These are phyloP conservation scores for Eragrostis tef DNA, from an alignment of 202 grass and related monocot genomes.

Conservation along the genomic window DNA sequence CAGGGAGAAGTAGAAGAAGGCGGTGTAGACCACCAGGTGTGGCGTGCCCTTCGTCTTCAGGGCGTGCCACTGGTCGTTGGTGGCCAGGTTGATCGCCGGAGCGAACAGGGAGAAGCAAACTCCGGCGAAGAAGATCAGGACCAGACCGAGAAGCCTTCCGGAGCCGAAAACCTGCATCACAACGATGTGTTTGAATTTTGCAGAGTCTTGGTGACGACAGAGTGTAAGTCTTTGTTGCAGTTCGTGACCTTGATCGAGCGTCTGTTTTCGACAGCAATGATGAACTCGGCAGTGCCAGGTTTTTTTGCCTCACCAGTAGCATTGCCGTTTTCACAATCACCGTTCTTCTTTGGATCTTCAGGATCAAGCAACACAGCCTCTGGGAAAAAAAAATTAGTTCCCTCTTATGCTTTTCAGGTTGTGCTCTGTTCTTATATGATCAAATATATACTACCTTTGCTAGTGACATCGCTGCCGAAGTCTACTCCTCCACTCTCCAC, in stretches of 20 bases:
- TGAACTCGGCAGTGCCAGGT: conserved; percentile 44
- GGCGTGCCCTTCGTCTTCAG: conserved; percentile 62
- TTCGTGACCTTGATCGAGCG: conserved; percentile 64
- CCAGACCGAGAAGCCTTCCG: conserved; percentile 64
- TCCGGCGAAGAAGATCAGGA: conserved; percentile 77
- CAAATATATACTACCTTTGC: neutral
- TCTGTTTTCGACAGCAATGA: conserved; percentile 55
- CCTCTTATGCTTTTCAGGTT: too few relatives aligned
- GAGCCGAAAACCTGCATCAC: conserved; percentile 63
- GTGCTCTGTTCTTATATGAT: neutral
- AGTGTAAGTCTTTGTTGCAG: too few relatives aligned
- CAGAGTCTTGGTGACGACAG: too few relatives aligned
- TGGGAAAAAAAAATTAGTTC: neutral
- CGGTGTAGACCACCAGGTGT: conserved; percentile 86
- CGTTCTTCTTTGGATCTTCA: neutral
- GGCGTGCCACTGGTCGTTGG: conserved; percentile 87
- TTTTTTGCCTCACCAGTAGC: neutral
- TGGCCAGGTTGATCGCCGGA: conserved; percentile 89
- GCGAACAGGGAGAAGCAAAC: conserved; percentile 94
- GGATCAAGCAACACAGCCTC: neutral
- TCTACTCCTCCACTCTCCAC: neutral
- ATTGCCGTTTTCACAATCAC: neutral
- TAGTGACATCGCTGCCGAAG: neutral
- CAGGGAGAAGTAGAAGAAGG: conserved; percentile 99
- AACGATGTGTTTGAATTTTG: neutral